These are phyloP conservation scores for Halenospora varia DNA, from an alignment of 495 filamentous ascomycete genomes.

Conservation along the genomic window DNA sequence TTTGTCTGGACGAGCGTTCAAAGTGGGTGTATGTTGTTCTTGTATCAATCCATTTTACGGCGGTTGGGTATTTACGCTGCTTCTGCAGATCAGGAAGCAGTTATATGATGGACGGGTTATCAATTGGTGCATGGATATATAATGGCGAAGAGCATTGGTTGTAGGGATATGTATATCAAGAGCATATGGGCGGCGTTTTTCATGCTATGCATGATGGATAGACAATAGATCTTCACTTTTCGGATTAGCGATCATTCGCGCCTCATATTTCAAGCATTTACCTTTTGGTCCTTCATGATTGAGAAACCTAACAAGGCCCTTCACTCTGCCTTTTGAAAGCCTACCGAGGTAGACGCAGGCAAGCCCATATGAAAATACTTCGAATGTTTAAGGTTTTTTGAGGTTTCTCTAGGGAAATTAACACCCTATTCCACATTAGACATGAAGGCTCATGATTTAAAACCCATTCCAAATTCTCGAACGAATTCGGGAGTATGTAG, in stretches of 20 bases:
- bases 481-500: too few relatives aligned
- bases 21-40: conserved; percentile 92
- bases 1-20: conserved; percentile 98
- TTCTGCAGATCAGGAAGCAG: conserved; percentile 9
- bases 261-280: background rate
- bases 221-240: conserved; percentile 29
- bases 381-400: too few relatives aligned
- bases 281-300: too few relatives aligned
- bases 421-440: too few relatives aligned
- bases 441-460: too few relatives aligned
- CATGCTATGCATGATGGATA: conserved; percentile 13
- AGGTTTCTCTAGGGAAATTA: too few relatives aligned
- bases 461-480: too few relatives aligned
- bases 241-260: too few relatives aligned
- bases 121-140: conserved; percentile 3
- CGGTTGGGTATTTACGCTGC: conserved; percentile 50
- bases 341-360: too few relatives aligned
- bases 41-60: conserved; percentile 86
- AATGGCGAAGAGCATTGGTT: conserved; percentile 13
- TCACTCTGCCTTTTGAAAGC: too few relatives aligned
- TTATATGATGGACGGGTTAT: conserved; percentile 19
- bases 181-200: conserved; percentile 32
- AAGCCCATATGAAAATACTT: too few relatives aligned
- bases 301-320: too few relatives aligned
- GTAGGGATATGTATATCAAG: conserved; percentile 19